These are phyloP conservation scores for Microbotryomycetes sp. DNA, from an alignment of 1,284 basidiomycete species.

Conservation along the genomic window DNA sequence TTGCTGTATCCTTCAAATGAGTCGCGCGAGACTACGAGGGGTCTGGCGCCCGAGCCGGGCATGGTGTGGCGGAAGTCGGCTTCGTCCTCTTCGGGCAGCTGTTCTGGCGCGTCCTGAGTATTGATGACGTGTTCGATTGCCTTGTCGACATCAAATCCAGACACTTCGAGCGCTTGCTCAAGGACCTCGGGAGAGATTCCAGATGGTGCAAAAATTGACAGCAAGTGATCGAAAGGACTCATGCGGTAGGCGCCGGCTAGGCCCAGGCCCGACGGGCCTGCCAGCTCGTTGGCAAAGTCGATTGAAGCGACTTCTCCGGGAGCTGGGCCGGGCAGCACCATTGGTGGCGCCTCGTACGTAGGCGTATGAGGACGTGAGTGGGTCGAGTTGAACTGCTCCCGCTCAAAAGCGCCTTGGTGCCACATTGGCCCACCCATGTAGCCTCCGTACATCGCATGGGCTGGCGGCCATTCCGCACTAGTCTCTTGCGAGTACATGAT, in stretches of 20 bases:
- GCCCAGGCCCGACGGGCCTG: constrained; percentile 11
- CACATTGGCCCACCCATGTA: constrained; percentile 3
- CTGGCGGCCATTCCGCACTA: background rate
- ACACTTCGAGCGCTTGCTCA: constrained; percentile 79
- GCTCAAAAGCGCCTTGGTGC: background rate
- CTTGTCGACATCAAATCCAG: constrained; percentile 88
- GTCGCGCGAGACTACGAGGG: constrained; percentile 33
- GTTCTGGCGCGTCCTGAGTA: constrained; percentile 41
- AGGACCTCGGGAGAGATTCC: constrained; percentile 80
- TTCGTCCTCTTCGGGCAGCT: constrained; percentile 25
- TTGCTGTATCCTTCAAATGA: constrained; percentile 29
- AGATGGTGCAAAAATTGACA: constrained; percentile 75
- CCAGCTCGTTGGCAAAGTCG: constrained; percentile 27
- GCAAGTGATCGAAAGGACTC: constrained; percentile 93
- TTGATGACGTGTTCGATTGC: constrained; percentile 90
- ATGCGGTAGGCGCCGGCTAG: constrained; percentile 47
- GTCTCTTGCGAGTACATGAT: background rate
- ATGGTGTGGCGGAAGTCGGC: background rate
- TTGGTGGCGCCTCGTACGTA: background rate
- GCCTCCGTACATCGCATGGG: background rate
- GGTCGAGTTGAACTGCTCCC: background rate
- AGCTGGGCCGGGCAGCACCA: constrained; percentile 17
- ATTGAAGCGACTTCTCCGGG: constrained; percentile 12
- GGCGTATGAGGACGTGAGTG: background rate
- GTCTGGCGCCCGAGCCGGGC: constrained; percentile 24